A percentile compares a stretch with the other conserved stretches of the same genome.
phyloP scores from a whole-genome alignment of 225 moss, liverwort and hornwort genomes.

The Marchantia polymorpha region DNA sequence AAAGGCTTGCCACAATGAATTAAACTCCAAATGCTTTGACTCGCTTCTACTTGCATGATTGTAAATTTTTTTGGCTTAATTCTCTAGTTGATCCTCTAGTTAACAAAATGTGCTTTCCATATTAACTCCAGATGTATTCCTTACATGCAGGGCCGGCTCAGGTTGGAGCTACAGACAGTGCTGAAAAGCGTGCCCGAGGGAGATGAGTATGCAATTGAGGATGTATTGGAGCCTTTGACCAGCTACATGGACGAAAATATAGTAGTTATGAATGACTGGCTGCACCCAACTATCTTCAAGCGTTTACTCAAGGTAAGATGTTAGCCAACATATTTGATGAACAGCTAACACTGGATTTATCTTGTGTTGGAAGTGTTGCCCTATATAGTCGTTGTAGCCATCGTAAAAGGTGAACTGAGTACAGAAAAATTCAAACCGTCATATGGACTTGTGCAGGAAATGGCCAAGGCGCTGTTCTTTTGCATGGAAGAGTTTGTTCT shows the following conservation, averaged over 20 bases:
- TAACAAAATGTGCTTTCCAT: too few species aligned
- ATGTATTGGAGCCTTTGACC: constrained; percentile 29
- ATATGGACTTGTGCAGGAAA: constrained; percentile 34
- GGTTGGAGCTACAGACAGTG: constrained; percentile 23
- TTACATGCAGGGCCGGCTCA: constrained; percentile 36
- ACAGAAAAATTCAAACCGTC: neutral
- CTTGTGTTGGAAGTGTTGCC: neutral
- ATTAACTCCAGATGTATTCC: neutral
- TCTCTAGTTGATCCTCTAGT: too few species aligned
- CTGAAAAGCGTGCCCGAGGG: constrained; percentile 22
- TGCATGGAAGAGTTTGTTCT: constrained; percentile 44
- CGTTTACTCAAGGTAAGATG: constrained; percentile 34
- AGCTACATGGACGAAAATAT: constrained; percentile 38
- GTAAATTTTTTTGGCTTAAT: too few species aligned
- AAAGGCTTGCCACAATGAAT: neutral
- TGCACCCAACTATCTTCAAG: constrained; percentile 36
- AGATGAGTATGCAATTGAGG: constrained; percentile 13
- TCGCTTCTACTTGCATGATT: neutral
- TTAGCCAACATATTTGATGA: neutral
- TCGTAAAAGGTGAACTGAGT: neutral
- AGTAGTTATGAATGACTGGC: constrained; percentile 32
- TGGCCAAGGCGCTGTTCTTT: constrained; percentile 42
- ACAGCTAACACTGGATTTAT: neutral
- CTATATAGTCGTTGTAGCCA: neutral
- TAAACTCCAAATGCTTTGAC: neutral